Conservation (phyloP, 257 asterid species). For the Phtheirospermum japonicum region DNA sequence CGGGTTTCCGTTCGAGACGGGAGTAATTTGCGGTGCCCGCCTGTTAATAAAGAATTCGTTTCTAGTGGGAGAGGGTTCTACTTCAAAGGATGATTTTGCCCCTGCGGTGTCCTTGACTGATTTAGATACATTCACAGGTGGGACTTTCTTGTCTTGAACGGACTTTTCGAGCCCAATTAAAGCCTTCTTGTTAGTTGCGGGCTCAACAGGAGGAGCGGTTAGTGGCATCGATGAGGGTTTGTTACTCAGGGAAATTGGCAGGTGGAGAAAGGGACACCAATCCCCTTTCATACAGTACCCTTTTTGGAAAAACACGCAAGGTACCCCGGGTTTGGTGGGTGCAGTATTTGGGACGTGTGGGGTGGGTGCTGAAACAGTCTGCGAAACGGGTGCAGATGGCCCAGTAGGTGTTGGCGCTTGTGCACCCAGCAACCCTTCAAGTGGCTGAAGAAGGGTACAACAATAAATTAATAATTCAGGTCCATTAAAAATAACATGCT, state of each 20-base stretch:
- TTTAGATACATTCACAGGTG: conserved; percentile 36
- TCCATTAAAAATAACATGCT: conserved; percentile 5
- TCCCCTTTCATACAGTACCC: conserved; percentile 79
- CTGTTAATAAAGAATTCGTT: conserved; percentile 34
- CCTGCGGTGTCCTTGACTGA: conserved; percentile 32
- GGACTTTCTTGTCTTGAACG: conserved; percentile 39
- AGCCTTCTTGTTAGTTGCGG: conserved; percentile 33
- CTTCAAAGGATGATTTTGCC: conserved; percentile 32
- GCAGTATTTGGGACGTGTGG: conserved; percentile 42
- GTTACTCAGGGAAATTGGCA: conserved; percentile 44
- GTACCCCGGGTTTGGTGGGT: conserved; percentile 57
- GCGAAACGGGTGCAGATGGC: conserved; percentile 41
- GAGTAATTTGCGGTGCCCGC: conserved; percentile 29
- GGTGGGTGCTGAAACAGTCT: conserved; percentile 38
- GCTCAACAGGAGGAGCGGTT: conserved; percentile 37
- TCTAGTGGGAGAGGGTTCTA: conserved; percentile 37
- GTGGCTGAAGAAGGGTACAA: conserved; percentile 52
- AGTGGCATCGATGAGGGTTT: conserved; percentile 41
- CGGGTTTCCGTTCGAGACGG: conserved; percentile 36
- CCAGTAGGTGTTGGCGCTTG: conserved; percentile 53
- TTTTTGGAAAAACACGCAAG: conserved; percentile 78
- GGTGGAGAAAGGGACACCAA: conserved; percentile 80
- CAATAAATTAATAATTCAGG: conserved; percentile 1
- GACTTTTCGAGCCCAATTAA: conserved; percentile 37
- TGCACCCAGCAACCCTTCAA: conserved; percentile 67